A percentile compares a stretch with the other conserved stretches of the same genome.
Conservation (phyloP, 257 asterid species). For the Ligustrum vulgare region DNA sequence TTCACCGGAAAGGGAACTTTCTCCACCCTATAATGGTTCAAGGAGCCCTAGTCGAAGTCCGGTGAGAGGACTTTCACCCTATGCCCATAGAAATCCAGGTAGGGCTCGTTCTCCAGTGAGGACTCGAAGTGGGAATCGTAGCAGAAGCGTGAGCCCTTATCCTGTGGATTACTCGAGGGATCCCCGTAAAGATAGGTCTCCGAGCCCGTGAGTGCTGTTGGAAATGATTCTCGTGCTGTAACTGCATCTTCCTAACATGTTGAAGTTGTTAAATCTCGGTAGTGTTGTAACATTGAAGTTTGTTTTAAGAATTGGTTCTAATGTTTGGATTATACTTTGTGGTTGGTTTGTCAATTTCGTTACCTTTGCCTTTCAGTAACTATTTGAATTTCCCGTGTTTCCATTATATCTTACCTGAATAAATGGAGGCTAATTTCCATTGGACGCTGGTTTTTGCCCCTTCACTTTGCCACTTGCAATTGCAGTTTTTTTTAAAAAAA, state of each 20-base stretch:
- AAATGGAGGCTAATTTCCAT: no score
- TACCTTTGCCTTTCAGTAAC: not conserved
- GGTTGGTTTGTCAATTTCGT: not conserved
- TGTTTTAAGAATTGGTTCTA: not conserved
- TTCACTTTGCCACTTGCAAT: no score
- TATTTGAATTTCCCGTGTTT: not conserved
- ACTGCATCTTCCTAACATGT: not conserved
- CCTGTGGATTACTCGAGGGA: slow-evolving; percentile 29
- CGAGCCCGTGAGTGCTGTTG: slow-evolving; percentile 16
- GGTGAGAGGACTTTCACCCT: slow-evolving; percentile 44
- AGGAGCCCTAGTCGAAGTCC: slow-evolving; percentile 63
- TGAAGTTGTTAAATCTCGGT: not conserved
- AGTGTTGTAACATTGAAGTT: not conserved
- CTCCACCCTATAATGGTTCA: slow-evolving; percentile 51
- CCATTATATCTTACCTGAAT: no score
- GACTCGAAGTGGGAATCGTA: slow-evolving; percentile 43
- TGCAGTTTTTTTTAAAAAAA: no score
- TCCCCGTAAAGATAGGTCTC: slow-evolving; percentile 33
- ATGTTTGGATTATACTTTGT: not conserved
- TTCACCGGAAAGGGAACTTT: slow-evolving; percentile 48
- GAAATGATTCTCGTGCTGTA: not conserved
- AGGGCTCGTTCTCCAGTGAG: slow-evolving; percentile 41
- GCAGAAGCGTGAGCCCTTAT: slow-evolving; percentile 33
- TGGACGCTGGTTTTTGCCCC: no score
- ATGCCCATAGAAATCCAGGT: slow-evolving; percentile 47